A percentile compares a stretch with the other conserved stretches of the same genome.
phyloP scores from a whole-genome alignment of 768 basidiomycete genomes.

The Serendipita vermifera region DNA sequence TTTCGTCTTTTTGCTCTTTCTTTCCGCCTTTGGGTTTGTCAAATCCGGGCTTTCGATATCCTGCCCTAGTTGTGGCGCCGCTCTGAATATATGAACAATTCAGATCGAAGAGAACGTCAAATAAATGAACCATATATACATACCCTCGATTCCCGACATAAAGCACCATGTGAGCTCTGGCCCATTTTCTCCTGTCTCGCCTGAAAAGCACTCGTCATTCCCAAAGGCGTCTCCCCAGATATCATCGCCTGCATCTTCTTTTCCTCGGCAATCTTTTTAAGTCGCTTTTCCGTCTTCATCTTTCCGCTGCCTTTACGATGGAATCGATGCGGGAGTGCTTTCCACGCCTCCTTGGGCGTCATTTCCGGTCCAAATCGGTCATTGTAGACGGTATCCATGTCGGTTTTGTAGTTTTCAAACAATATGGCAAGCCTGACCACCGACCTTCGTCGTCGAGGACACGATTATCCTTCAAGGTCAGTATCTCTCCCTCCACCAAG shows the following conservation, averaged over 20 bases:
- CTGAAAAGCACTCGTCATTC: slow-evolving; percentile 91
- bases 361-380: slow-evolving; percentile 86
- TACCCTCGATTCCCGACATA: slow-evolving; percentile 89
- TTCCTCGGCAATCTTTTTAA: slow-evolving; percentile 97
- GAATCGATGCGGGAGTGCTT: slow-evolving; percentile 93
- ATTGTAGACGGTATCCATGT: slow-evolving; percentile 89
- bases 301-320: slow-evolving; percentile 95
- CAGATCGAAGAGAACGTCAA: no score
- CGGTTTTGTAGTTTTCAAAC: slow-evolving; percentile 93
- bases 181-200: slow-evolving; percentile 87
- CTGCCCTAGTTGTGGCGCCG: slow-evolving; percentile 73
- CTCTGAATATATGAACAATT: slow-evolving; percentile 39
- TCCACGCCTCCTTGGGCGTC: slow-evolving; percentile 96
- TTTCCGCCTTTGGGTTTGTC: slow-evolving; percentile 73
- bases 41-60: slow-evolving; percentile 71
- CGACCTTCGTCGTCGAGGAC: slow-evolving; percentile 90
- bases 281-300: slow-evolving; percentile 91
- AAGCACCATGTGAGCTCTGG: slow-evolving; percentile 86
- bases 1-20: slow-evolving; percentile 68
- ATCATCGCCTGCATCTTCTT: slow-evolving; percentile 87
- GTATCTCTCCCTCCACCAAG: slow-evolving; percentile 83
- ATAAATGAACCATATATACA: slow-evolving; percentile 22
- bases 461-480: slow-evolving; percentile 91
- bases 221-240: slow-evolving; percentile 88
- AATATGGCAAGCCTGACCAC: slow-evolving; percentile 14